Percentiles rank a stretch among this genome's conserved stretches.
These are phyloP conservation scores for Cylindrodendrum hubeiense DNA, from an alignment of 2,329 filamentous ascomycete species.

Conservation along the genomic window DNA sequence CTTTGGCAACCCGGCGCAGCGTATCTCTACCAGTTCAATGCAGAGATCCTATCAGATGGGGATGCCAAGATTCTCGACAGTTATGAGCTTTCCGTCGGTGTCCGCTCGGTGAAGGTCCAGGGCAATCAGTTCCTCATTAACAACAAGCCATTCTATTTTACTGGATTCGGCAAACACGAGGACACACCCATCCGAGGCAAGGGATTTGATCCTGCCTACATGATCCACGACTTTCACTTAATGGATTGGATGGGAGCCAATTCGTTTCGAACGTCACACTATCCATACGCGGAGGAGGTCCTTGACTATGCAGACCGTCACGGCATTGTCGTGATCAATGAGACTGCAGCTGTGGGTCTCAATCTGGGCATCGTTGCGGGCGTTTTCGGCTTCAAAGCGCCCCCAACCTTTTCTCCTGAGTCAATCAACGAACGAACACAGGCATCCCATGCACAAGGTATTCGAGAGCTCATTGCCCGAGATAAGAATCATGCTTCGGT, in stretches of 20 bases:
- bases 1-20: constrained; percentile 30
- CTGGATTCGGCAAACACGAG: constrained; percentile 31
- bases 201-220: constrained; percentile 23
- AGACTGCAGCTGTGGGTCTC: constrained; percentile 26
- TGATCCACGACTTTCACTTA: constrained; percentile 29
- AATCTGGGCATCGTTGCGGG: constrained; percentile 25
- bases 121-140: constrained; percentile 30
- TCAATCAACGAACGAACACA: constrained; percentile 20
- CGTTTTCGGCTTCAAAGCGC: constrained; percentile 2
- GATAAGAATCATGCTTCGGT: constrained; percentile 32
- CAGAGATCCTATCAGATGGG: constrained; percentile 13
- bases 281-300: constrained; percentile 30
- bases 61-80: constrained; percentile 5
- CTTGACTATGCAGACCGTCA: constrained; percentile 30
- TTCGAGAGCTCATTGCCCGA: constrained; percentile 22
- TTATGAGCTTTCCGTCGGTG: constrained; percentile 19
- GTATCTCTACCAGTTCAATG: constrained; percentile 22
- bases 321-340: constrained; percentile 27
- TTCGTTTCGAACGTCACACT: constrained; percentile 30
- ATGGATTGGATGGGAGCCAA: constrained; percentile 31
- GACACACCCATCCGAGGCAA: constrained; percentile 28
- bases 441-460: constrained; percentile 20
- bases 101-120: constrained; percentile 18
- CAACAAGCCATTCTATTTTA: constrained; percentile 30
- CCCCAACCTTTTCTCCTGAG: constrained; percentile 23